These are phyloP conservation scores for Galeopsis tetrahit DNA, from an alignment of 257 asterid species.

Conservation along the genomic window DNA sequence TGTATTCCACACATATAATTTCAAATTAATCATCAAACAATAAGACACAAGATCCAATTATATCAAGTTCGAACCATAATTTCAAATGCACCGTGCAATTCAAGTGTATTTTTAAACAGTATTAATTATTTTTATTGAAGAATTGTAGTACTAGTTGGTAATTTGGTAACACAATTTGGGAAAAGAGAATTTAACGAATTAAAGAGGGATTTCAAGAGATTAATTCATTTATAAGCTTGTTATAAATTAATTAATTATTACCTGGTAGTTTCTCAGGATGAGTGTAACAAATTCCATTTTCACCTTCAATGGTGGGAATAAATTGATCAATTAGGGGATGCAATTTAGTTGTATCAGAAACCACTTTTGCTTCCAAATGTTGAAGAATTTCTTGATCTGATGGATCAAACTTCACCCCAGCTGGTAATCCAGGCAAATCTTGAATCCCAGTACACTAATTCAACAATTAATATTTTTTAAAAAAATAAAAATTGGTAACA, in stretches of 20 bases:
- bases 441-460: slow-evolving; percentile 39
- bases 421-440: slow-evolving; percentile 57
- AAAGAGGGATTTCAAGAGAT: background rate
- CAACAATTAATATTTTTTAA: background rate
- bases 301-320: slow-evolving; percentile 54
- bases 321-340: slow-evolving; percentile 60
- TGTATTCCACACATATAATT: no score
- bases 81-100: no score
- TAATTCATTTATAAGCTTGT: background rate
- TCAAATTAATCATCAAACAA: no score
- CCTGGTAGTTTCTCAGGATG: slow-evolving; percentile 65
- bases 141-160: no score
- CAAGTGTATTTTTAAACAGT: no score
- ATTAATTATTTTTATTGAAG: no score
- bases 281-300: slow-evolving; percentile 62
- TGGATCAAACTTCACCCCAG: slow-evolving; percentile 68
- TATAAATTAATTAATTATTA: background rate
- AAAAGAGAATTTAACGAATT: background rate
- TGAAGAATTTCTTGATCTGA: slow-evolving; percentile 58
- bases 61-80: background rate
- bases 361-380: slow-evolving; percentile 56
- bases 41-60: no score
- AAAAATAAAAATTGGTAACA: background rate
- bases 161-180: no score
- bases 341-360: slow-evolving; percentile 31